Conservation (phyloP, 1,284 basidiomycete species). For the Melampsora medusae region DNA sequence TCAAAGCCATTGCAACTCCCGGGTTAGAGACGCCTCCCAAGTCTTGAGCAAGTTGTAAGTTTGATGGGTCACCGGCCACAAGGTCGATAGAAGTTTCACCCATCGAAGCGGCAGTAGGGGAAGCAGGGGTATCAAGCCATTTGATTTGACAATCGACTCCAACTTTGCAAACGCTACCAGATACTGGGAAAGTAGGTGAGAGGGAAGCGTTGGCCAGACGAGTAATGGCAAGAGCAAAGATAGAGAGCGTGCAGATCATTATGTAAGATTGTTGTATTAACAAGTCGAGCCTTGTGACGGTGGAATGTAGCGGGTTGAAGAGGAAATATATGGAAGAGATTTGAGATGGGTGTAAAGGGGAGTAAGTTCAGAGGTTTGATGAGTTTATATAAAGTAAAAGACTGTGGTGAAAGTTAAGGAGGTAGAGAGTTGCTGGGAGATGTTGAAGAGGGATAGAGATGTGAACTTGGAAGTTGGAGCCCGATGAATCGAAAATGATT, state of each 20-base stretch:
- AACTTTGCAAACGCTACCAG: constrained; percentile 8
- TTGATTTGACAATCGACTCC: constrained; percentile 29
- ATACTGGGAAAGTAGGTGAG: constrained; percentile 22
- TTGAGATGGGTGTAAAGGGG: no score
- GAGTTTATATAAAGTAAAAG: no score
- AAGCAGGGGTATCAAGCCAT: constrained; percentile 22
- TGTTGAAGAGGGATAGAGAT: no score
- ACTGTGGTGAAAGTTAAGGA: no score
- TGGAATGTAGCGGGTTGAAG: no score
- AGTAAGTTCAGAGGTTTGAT: no score
- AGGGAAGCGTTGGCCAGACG: constrained; percentile 8
- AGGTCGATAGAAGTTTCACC: constrained; percentile 38
- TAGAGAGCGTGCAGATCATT: constrained; percentile 1
- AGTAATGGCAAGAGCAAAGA: constrained; percentile 16
- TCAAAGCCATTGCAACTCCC: constrained; percentile 19
- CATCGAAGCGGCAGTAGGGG: constrained; percentile 16
- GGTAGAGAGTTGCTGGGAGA: no score
- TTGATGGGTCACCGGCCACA: constrained; percentile 12
- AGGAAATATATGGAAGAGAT: no score
- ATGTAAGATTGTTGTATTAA: constrained; percentile 16
- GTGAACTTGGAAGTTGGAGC: no score
- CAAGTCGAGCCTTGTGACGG: background rate
- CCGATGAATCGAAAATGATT: no score
- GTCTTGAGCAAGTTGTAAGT: constrained; percentile 26
- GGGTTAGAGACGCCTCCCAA: constrained; percentile 31